phyloP scores from a whole-genome alignment of 1,284 basidiomycete genomes.

The Cerioporus squamosus region DNA sequence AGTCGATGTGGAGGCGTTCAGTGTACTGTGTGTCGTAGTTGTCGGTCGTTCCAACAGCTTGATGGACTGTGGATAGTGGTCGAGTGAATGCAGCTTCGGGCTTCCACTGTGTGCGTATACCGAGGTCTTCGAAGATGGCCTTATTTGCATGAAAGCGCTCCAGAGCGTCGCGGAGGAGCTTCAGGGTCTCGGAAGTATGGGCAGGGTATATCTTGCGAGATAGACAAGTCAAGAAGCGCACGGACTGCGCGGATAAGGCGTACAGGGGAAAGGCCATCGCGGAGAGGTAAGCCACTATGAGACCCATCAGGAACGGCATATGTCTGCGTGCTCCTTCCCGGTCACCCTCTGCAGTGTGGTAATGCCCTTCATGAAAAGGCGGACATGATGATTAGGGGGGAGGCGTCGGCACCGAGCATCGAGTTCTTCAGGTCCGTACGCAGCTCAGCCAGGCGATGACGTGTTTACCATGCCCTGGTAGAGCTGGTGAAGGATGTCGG shows the following conservation, averaged over 20 bases:
- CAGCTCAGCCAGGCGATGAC: too few species aligned
- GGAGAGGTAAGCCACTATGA: too few species aligned
- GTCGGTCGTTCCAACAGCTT: constrained; percentile 1
- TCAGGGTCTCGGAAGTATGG: not conserved
- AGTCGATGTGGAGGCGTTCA: constrained; percentile 32
- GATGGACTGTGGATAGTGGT: constrained; percentile 1
- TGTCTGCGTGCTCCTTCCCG: not conserved
- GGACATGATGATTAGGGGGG: too few species aligned
- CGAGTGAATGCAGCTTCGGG: constrained; percentile 18
- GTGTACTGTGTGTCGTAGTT: constrained; percentile 8
- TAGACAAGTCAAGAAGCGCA: not conserved
- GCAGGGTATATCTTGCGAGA: not conserved
- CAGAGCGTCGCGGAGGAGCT: not conserved
- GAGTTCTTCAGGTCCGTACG: too few species aligned
- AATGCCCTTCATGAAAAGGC: too few species aligned
- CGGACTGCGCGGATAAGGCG: not conserved
- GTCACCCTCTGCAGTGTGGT: too few species aligned
- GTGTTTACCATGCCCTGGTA: too few species aligned
- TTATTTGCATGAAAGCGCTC: not conserved
- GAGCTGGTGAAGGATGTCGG: too few species aligned
- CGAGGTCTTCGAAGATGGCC: constrained; percentile 8
- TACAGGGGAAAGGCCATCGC: not conserved
- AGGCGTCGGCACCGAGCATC: too few species aligned
- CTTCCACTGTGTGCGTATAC: constrained; percentile 25
- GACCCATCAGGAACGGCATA: not conserved